A percentile compares a stretch with the other conserved stretches of the same genome.
These are phyloP conservation scores for Forsythia viridissima DNA, from an alignment of 257 asterid genomes.

Conservation along the genomic window DNA sequence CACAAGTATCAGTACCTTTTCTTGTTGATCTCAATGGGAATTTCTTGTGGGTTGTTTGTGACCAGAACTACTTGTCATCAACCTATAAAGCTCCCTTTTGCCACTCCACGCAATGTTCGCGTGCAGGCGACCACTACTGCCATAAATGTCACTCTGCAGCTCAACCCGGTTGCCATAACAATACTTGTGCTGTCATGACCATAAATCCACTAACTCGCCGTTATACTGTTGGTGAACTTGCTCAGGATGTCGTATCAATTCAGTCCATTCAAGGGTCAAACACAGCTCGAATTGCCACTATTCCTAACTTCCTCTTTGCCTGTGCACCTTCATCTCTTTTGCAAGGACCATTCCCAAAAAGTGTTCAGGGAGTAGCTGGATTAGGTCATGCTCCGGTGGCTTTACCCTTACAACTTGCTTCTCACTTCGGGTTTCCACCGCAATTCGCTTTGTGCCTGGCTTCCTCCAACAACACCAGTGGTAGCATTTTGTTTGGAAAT, in stretches of 20 bases:
- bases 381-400: slow-evolving; percentile 38
- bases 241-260: slow-evolving; percentile 42
- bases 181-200: slow-evolving; percentile 44
- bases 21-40: slow-evolving; percentile 46
- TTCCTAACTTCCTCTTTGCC: slow-evolving; percentile 40
- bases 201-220: slow-evolving; percentile 44
- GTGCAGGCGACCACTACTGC: slow-evolving; percentile 41
- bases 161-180: slow-evolving; percentile 59
- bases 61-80: slow-evolving; percentile 38
- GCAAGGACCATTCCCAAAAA: slow-evolving; percentile 39
- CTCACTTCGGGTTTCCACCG: slow-evolving; percentile 47
- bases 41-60: slow-evolving; percentile 44
- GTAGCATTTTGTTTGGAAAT: slow-evolving; percentile 48
- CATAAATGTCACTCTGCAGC: slow-evolving; percentile 29
- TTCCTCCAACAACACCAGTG: slow-evolving; percentile 25
- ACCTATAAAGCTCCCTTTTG: slow-evolving; percentile 52
- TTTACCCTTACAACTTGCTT: slow-evolving; percentile 52
- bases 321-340: slow-evolving; percentile 47
- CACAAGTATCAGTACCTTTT: slow-evolving; percentile 33
- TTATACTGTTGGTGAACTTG: slow-evolving; percentile 36
- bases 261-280: slow-evolving; percentile 27
- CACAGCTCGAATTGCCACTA: slow-evolving; percentile 18
- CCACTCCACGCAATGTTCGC: slow-evolving; percentile 47
- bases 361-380: slow-evolving; percentile 52
- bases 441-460: slow-evolving; percentile 46